Percentiles rank a stretch among this genome's conserved stretches.
These are phyloP conservation scores for Dactylonectria macrodidyma DNA, from an alignment of 2,329 filamentous ascomycete species.

Conservation along the genomic window DNA sequence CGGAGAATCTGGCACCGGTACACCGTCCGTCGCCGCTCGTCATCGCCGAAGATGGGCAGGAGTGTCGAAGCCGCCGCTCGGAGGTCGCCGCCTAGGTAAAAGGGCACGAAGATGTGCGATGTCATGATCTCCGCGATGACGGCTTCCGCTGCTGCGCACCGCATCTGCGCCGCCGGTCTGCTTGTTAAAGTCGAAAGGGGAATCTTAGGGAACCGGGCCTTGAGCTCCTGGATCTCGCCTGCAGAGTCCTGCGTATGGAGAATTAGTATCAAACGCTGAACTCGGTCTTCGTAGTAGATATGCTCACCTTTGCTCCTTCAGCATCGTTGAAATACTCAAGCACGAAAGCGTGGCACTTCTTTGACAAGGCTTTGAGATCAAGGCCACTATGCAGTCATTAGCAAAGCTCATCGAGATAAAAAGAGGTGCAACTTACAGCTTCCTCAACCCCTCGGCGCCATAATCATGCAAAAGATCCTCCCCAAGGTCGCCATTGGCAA, in stretches of 20 bases:
- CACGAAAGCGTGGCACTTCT: conserved; percentile 45
- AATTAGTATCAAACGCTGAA: neutral
- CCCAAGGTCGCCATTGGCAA: conserved; percentile 44
- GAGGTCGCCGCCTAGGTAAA: conserved; percentile 43
- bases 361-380: conserved; percentile 42
- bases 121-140: conserved; percentile 45
- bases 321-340: conserved; percentile 48
- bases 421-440: conserved; percentile 36
- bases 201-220: conserved; percentile 41
- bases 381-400: conserved; percentile 39
- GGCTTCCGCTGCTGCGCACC: conserved; percentile 49
- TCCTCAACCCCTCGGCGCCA: conserved; percentile 38
- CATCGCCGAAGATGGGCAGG: conserved; percentile 44
- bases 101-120: conserved; percentile 48
- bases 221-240: conserved; percentile 45
- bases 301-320: conserved; percentile 41
- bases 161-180: conserved; percentile 43
- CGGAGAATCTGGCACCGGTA: conserved; percentile 50
- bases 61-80: conserved; percentile 38
- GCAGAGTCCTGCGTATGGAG: conserved; percentile 34
- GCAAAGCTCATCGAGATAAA: neutral
- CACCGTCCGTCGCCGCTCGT: conserved; percentile 43
- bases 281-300: neutral
- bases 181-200: conserved; percentile 43
- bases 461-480: conserved; percentile 41